These are phyloP conservation scores for Neurospora tetraspora DNA, from an alignment of 495 filamentous ascomycete species.

Conservation along the genomic window DNA sequence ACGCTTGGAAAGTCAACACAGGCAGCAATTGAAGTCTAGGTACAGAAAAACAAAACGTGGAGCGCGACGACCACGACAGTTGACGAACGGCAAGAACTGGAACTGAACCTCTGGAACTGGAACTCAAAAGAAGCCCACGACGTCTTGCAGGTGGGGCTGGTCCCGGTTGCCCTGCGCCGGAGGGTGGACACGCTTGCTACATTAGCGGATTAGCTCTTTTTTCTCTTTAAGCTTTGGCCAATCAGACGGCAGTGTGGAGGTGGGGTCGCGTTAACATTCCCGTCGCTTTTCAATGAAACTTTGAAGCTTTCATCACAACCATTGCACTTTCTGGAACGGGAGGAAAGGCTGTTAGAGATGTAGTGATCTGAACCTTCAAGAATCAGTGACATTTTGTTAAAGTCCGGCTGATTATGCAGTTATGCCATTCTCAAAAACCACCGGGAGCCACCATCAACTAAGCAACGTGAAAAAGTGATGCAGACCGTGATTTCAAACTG, in stretches of 20 bases:
- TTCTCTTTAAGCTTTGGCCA: neutral
- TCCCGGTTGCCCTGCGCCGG: neutral
- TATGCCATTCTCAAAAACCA: neutral
- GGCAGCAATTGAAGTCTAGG: neutral
- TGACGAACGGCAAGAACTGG: neutral
- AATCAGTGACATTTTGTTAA: neutral
- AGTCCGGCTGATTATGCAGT: neutral
- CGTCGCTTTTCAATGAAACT: neutral
- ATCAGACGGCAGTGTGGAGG: neutral
- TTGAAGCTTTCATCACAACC: neutral
- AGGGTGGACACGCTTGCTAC: neutral
- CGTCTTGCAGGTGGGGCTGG: neutral
- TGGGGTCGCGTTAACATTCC: neutral
- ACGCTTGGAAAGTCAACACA: neutral
- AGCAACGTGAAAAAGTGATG: neutral
- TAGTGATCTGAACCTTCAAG: neutral
- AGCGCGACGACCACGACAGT: neutral
- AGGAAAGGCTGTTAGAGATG: neutral
- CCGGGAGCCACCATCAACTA: neutral
- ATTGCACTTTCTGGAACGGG: neutral
- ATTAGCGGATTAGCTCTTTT: neutral
- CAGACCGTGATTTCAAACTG: neutral
- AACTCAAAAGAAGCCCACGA: neutral
- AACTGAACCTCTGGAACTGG: neutral
- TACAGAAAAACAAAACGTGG: neutral